Base-by-base conservation (phyloP, 768 basidiomycete genomes). In the Krasilnikovozyma curviuscula region DNA sequence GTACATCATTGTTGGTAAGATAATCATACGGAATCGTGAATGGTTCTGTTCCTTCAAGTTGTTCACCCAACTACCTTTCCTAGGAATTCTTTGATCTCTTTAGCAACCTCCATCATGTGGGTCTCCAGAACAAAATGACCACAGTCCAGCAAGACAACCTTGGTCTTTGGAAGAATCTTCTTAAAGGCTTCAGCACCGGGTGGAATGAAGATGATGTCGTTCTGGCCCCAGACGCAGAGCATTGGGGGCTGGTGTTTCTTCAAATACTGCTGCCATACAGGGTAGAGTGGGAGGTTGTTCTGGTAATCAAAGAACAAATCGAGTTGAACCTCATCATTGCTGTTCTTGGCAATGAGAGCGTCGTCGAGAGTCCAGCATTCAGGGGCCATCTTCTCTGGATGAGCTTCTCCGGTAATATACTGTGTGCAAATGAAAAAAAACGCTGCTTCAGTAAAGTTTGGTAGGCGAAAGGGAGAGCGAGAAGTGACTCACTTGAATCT, bases 111-210 rank as follows among this genome's bases (percentile, higher is more conserved):
- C 67, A n/a, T 61, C 7, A 65, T 32, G 49, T 70, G 64, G 3
- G 62, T 64, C 54, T 70, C 71, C 49, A 70, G 53, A n/a, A 67
- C 62, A 50, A 73, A 73, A 56, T 73, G 73, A 0, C 70, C 69
- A 18, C 63, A 68, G 39, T 72, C 67, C 27, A 72, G 53, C 18
- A 69, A 56, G 38, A 63, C 42, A 4, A 71, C 63, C 57, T 68
- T 57, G 2, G 66, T 65, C 4, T 70, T 54, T n/a, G 61, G 59
- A 31, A 67, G 45, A 30, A 68, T 67, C 55, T 65, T 67, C n/a
- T n/a, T n/a, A 61, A 59, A 73, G 18, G 70, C 70, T 52, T 70
- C 63, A 0, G 70, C 73, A 2, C 71, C 71, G 0, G 65, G 50
- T 7, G 66, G 63, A 19, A 67, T 49, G 62, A 73, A 73, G 46